Evolutionary conservation across 2,329 filamentous ascomycete genomes (phyloP), one percentile per base, ranked within the genome.

Genomic region (Phaeosphaeriaceae sp.): DNA sequence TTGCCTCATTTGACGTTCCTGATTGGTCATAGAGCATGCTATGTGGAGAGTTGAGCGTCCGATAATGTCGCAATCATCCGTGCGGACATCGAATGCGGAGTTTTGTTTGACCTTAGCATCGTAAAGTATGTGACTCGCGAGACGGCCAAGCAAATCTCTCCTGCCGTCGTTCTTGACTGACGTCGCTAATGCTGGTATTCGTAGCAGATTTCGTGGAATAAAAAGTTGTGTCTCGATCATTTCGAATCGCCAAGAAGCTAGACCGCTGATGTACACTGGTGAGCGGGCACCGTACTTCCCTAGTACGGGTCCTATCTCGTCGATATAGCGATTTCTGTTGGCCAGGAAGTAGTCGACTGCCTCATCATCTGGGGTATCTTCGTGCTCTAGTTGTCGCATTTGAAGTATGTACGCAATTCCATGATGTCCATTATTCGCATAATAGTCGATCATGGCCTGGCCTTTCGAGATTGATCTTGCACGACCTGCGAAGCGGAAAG

Each of bases 1-100:
- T n/a, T 26, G 13, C 15, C 13, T n/a, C 15, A 24, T 24, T 17
- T 43, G 32, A 17, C 17, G 11, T 23, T 35, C 3, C 11, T 2
- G 35, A 40, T 4, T 21, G 21, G 32, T 52, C 30, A 42, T 42
- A 10, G 11, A 52, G 24, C 49, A 52, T 43, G 49, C 49, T 43
- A 52, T 26, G n/a, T 52, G 32, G 13, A 26, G 30, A 17, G 11
- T 24, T 1, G 32, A 52, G 9, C 49, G 49, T 23, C 49, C 49
- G 2, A 52, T 23, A 2, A 28, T n/a, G n/a, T 52, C 49, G 13
- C 11, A 23, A 21, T 26, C 49, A 30, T 21, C 48, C 5, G 13
- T n/a, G 32, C 32, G 17, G 11, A 35, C 49, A 26, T 42, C 23
- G n/a, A 40, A 42, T 22, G 24, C n/a, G 26, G 22, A 13, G 15